Evolutionary conservation across 2,329 filamentous ascomycete genomes (phyloP).

Genomic region (Phoma sp.): DNA sequence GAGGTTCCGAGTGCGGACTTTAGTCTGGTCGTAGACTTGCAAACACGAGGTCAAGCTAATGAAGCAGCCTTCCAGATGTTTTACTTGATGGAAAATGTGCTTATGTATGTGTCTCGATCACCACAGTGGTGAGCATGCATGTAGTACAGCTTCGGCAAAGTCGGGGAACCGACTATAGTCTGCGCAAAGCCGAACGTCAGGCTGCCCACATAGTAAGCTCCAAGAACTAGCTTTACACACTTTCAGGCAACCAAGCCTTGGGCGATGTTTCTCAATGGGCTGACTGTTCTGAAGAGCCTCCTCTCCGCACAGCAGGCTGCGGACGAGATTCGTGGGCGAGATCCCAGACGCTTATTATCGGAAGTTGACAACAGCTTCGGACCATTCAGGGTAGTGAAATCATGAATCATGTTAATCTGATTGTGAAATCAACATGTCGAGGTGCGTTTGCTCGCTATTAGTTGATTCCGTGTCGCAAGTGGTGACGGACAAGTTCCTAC

Average conservation of each 20-base stretch:
- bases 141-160: conserved; percentile 9
- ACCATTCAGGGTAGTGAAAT: no score
- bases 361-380: no score
- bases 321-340: background rate
- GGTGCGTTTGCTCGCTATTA: no score
- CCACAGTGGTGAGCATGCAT: background rate
- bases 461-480: no score
- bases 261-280: background rate
- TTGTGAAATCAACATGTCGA: no score
- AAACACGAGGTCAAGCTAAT: no score
- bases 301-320: background rate
- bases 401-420: no score
- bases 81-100: background rate
- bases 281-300: background rate
- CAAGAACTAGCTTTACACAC: background rate
- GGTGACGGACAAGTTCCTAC: no score
- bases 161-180: conserved; percentile 11
- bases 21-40: background rate
- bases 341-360: background rate
- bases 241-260: background rate
- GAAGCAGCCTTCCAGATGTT: no score
- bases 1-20: background rate
- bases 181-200: background rate
- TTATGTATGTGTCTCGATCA: conserved; percentile 6
- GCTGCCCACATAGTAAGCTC: background rate